Conservation (phyloP, 2,329 filamentous ascomycete species). For the Colletotrichum sp. region DNA sequence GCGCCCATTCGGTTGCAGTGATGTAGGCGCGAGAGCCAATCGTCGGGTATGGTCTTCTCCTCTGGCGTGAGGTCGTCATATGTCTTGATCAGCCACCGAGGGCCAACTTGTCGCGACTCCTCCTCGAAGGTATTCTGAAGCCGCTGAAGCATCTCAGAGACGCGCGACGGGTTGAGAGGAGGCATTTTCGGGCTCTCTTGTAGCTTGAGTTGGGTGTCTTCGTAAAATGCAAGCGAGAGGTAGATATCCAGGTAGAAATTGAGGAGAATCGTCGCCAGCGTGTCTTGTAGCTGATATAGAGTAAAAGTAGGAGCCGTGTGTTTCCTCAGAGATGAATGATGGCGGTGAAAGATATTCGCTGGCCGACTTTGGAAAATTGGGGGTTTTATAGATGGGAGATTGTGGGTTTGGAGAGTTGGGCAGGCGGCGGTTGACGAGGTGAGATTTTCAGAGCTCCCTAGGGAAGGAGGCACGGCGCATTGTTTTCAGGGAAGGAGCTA, state of each 20-base stretch:
- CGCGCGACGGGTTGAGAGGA: too few species aligned
- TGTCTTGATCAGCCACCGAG: not conserved
- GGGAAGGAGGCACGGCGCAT: not conserved
- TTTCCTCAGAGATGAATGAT: not conserved
- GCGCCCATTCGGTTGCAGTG: not conserved
- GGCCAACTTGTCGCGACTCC: not conserved
- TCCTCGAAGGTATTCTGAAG: not conserved
- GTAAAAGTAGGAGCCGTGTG: not conserved
- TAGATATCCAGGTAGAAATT: not conserved
- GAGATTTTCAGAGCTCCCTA: not conserved
- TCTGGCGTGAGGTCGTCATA: not conserved
- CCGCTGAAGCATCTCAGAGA: accelerated
- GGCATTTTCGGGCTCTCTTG: not conserved
- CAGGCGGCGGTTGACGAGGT: not conserved
- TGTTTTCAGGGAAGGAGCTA: not conserved
- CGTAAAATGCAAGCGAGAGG: not conserved
- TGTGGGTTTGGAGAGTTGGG: not conserved
- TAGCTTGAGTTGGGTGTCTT: not conserved
- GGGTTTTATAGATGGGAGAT: not conserved
- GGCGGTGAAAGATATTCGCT: not conserved
- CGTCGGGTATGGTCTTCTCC: not conserved
- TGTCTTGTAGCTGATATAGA: not conserved
- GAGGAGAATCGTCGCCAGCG: not conserved
- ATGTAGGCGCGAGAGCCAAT: not conserved
- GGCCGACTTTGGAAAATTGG: not conserved